Evolutionary conservation across 106 monocot species (phyloP).

Genomic region (Acanthochlamys bracteata): DNA sequence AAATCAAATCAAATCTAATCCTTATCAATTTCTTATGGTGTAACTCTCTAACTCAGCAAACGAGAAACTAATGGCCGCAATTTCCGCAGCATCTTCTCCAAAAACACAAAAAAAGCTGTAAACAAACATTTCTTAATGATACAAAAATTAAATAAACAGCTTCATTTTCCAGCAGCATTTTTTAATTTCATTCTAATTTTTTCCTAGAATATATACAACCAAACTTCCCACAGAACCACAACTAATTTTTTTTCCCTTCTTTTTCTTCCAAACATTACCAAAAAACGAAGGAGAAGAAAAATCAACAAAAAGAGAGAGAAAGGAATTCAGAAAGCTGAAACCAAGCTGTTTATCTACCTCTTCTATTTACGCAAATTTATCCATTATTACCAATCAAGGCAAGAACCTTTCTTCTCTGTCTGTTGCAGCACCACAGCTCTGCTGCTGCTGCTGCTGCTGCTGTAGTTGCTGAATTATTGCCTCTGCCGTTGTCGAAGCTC

Average conservation of each 20-base stretch:
- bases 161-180: too few relatives aligned
- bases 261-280: not conserved
- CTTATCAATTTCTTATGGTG: too few relatives aligned
- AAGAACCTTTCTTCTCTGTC: constrained; percentile 10
- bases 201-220: not conserved
- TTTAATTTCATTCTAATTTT: too few relatives aligned
- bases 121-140: too few relatives aligned
- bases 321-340: not conserved
- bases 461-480: not conserved
- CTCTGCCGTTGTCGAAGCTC: not conserved
- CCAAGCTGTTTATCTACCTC: too few relatives aligned
- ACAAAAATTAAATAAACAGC: too few relatives aligned
- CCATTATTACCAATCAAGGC: not conserved
- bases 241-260: not conserved
- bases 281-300: not conserved
- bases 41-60: too few relatives aligned
- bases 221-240: not conserved
- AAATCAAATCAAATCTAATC: too few relatives aligned
- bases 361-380: too few relatives aligned
- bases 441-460: not conserved
- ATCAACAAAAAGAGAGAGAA: not conserved
- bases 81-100: too few relatives aligned
- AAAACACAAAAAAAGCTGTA: too few relatives aligned
- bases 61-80: too few relatives aligned
- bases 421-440: constrained; percentile 1